Percentiles rank a stretch among this genome's conserved stretches.
Evolutionary conservation across 2,329 filamentous ascomycete genomes (phyloP).

Genomic region (Trichophyton schoenleinii): DNA sequence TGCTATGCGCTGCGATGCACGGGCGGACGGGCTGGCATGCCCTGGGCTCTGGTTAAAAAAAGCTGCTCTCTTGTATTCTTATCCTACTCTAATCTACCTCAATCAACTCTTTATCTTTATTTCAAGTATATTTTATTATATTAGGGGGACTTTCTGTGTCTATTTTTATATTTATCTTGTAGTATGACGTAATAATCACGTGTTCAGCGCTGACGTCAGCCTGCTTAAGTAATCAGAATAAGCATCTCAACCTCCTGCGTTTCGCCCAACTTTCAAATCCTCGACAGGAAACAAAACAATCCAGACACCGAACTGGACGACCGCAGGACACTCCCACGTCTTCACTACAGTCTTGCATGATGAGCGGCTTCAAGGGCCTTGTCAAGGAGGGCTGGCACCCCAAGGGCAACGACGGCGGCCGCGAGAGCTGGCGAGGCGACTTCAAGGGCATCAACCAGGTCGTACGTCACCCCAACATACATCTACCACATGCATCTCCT

Average conservation of each 20-base stretch:
- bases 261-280: background rate
- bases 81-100: background rate
- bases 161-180: background rate
- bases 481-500: too few species aligned
- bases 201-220: background rate
- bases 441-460: conserved; percentile 47
- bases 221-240: too few species aligned
- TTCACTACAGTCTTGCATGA: background rate
- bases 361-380: conserved; percentile 24
- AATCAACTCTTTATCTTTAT: background rate
- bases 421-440: conserved; percentile 43
- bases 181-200: background rate
- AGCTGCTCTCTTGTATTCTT: background rate
- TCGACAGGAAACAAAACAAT: background rate
- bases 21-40: too few species aligned
- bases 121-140: too few species aligned
- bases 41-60: too few species aligned
- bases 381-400: conserved; percentile 45
- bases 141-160: background rate
- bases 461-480: conserved; percentile 26
- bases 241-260: background rate
- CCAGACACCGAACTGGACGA: background rate
- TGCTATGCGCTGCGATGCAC: too few species aligned
- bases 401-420: conserved; percentile 40
- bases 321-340: background rate